Base-by-base conservation (phyloP, 306 rosid species). In the Quercus dentata region DNA sequence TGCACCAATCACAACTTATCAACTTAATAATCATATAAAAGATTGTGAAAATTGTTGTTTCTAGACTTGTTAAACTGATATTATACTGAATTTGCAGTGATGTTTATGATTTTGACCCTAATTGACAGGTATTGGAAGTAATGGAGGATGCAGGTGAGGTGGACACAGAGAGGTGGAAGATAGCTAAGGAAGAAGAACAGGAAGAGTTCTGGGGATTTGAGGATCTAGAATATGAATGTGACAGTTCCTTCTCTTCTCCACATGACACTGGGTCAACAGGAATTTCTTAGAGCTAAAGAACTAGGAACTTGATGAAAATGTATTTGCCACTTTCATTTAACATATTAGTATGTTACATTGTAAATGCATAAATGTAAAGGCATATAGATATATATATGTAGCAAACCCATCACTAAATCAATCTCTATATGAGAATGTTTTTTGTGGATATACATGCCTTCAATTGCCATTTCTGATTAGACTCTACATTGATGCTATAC, bases 141-240 rank as follows among this genome's bases (percentile, higher is more conserved):
- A 88, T 93, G 97, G 98, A 91, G 63, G 94, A 76, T 51, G 46
- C 46, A 8, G 92, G 77, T 58, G 89, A 91, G 2, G 75, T 78
- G 1, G 93, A 95, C 68, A 55, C 56, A 30, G 98, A 93, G 84
- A 88, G 85, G 33, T 93, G 98, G 99, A 87, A 83, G 84, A 90
- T 93, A 93, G 92, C 93, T 69, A 98, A 90, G 84, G 94, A 89
- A 44, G 96, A 89, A 79, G 86, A 87, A 56, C 94, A 89, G 79
- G 97, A 91, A 27, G 96, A 90, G 68, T 90, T 90, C 56, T 93
- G 97, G 98, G 98, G 94, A 68, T 93, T 93, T 86, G 98, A 91
- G 78, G 97, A 93, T 81, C 59, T 96, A 30, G 98, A 96, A 77
- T 85, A 83, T 83, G 99, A 96, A 82, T 89, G 78, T 82, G 92